Percentiles rank a stretch among this genome's conserved stretches.
These are phyloP conservation scores for Ceratobasidium sp. DNA, from an alignment of 1,284 basidiomycete species.

Conservation along the genomic window DNA sequence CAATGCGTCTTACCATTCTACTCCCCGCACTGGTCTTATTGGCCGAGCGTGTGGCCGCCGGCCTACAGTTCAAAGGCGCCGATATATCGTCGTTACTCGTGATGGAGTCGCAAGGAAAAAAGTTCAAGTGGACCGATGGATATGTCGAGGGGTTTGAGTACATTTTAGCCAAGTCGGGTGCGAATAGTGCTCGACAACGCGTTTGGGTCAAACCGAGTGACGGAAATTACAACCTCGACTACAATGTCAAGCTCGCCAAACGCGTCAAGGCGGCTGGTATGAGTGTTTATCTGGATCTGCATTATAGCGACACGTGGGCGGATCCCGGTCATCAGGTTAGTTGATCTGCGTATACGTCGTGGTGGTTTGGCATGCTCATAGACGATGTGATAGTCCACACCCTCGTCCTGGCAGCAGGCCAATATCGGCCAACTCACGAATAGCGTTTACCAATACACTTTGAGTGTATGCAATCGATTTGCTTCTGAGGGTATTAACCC, in stretches of 20 bases:
- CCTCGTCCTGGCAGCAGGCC: slow-evolving; percentile 61
- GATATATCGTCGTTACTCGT: slow-evolving; percentile 66
- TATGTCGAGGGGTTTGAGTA: slow-evolving; percentile 58
- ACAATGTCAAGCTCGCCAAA: slow-evolving; percentile 64
- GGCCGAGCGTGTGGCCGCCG: slow-evolving; percentile 29
- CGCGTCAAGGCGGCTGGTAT: slow-evolving; percentile 64
- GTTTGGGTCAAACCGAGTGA: slow-evolving; percentile 63
- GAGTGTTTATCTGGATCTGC: slow-evolving; percentile 64
- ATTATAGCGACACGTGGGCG: slow-evolving; percentile 70
- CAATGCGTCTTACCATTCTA: not conserved
- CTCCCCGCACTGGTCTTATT: slow-evolving; percentile 2
- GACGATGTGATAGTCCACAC: slow-evolving; percentile 55
- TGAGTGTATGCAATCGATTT: slow-evolving; percentile 36
- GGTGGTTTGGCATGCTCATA: not conserved
- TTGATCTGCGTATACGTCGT: not conserved
- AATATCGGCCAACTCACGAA: slow-evolving; percentile 54
- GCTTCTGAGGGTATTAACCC: slow-evolving; percentile 47
- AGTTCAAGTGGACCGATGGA: slow-evolving; percentile 58
- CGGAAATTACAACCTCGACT: slow-evolving; percentile 59
- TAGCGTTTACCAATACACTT: slow-evolving; percentile 37
- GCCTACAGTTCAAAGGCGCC: slow-evolving; percentile 61
- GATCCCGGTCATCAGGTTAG: slow-evolving; percentile 24
- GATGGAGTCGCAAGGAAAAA: slow-evolving; percentile 60
- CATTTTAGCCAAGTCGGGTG: slow-evolving; percentile 62
- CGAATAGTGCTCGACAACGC: slow-evolving; percentile 65